Evolutionary conservation across 139 green algal species (phyloP), one percentile per base, ranked within the genome.

Genomic region (Microglena sp.): DNA sequence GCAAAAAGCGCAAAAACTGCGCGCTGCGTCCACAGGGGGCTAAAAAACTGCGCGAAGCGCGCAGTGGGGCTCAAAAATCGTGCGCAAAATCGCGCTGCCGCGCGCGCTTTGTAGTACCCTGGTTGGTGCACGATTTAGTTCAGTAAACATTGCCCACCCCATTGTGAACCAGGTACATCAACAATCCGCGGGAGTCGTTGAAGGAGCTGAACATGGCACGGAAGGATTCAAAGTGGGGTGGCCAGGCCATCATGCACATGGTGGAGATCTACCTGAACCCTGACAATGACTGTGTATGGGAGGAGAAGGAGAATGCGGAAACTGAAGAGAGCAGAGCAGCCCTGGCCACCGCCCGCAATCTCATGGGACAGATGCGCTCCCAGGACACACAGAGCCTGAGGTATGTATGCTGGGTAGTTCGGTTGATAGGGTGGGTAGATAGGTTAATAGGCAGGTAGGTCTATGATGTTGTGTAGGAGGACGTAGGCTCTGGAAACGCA

Each of bases 241-340:
- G 50, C 4, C 45, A 59, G 1, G 77, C 86, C 26, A 72, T 85
- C 24, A 77, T 88, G 54, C 64, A 79, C 63, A 93, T 93, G 86
- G 84, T 84, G 2, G 83, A 92, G 75, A 82, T 93, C 46, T 91
- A 89, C 72, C 76, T 93, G 33, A 79, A 89, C 62, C 83, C 85
- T 5, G 82, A 89, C 58, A 86, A 84, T 35, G 71, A 87, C 29
- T 68, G 70, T 36, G 43, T 87, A 32, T 91, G 86, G 85, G 80
- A 81, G 29, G 79, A 87, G 70, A 75, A 79, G 74, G 74, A 76
- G 67, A 75, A 70, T 53, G 61, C 57, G 1, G 65, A 71, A 24
- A 71, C 68, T 24, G 31, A 33, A 3, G 82, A 88, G 35, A 67
- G 61, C 50, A 15, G 58, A 8, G 75, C 86, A 33, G 69, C 77